These are phyloP conservation scores for Tuber magnatum DNA, from an alignment of 495 filamentous ascomycete genomes.

Conservation along the genomic window DNA sequence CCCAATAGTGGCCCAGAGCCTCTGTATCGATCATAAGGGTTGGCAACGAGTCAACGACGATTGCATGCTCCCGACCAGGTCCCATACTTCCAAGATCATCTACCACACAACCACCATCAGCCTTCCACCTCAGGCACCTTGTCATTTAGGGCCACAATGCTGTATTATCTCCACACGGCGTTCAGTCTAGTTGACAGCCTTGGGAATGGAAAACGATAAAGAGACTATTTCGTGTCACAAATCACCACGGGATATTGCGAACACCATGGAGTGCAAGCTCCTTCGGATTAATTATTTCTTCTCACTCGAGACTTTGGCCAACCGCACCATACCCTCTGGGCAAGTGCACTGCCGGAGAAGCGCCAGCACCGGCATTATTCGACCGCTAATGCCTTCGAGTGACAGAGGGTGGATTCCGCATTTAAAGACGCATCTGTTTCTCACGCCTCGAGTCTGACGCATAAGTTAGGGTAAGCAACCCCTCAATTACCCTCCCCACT, in stretches of 20 bases:
- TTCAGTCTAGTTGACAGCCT: too few species aligned
- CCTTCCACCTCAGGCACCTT: too few species aligned
- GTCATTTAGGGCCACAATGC: too few species aligned
- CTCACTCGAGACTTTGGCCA: not conserved
- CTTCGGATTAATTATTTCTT: not conserved
- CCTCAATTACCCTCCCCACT: not conserved
- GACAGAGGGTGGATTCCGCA: not conserved
- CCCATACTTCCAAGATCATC: too few species aligned
- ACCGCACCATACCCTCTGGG: not conserved
- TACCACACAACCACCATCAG: too few species aligned
- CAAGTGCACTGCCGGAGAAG: not conserved
- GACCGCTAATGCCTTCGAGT: not conserved
- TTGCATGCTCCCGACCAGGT: too few species aligned
- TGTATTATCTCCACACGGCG: too few species aligned
- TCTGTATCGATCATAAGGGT: too few species aligned
- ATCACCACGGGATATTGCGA: not conserved
- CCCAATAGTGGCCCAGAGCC: too few species aligned
- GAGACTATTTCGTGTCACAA: not conserved
- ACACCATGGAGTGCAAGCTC: not conserved
- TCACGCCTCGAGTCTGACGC: not conserved
- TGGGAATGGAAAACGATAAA: not conserved
- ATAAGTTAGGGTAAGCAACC: not conserved
- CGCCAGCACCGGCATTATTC: not conserved
- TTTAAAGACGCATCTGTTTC: not conserved
- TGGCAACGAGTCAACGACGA: too few species aligned